phyloP scores from a whole-genome alignment of 2,329 filamentous ascomycete genomes.

The Orbilia brochopaga region DNA sequence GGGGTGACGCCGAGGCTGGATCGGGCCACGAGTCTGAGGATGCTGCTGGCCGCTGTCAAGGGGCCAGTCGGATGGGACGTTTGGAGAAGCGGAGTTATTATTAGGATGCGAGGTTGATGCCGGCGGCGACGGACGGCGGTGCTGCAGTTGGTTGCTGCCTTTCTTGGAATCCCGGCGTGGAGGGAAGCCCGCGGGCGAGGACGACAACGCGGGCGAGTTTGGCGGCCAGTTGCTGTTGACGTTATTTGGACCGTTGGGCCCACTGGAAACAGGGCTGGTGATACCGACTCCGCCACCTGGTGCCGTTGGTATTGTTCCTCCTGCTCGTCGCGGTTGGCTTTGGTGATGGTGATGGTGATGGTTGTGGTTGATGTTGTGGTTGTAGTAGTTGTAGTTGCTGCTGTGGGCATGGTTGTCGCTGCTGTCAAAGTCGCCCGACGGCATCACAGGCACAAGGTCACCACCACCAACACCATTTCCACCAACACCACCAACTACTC shows the following conservation, averaged over 20 bases:
- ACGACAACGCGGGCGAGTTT: slow-evolving; percentile 23
- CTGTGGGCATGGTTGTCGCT: slow-evolving; percentile 3
- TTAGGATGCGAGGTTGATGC: slow-evolving; percentile 24
- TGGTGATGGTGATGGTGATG: slow-evolving; percentile 19
- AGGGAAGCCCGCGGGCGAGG: slow-evolving; percentile 31
- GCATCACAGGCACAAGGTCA: slow-evolving; percentile 38
- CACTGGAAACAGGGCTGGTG: background rate
- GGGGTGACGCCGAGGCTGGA: slow-evolving; percentile 22
- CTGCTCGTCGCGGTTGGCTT: slow-evolving; percentile 4
- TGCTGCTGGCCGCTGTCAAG: slow-evolving; percentile 22
- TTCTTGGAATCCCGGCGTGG: slow-evolving; percentile 49
- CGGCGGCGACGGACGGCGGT: slow-evolving; percentile 12
- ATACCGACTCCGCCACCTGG: slow-evolving; percentile 9
- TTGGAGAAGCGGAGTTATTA: slow-evolving; percentile 18
- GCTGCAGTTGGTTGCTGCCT: slow-evolving; percentile 24
- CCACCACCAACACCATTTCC: slow-evolving; percentile 1
- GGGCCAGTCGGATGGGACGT: slow-evolving; percentile 41
- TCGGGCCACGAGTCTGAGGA: slow-evolving; percentile 14
- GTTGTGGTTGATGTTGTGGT: slow-evolving; percentile 38
- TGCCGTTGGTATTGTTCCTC: slow-evolving; percentile 6
- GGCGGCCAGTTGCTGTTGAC: background rate
- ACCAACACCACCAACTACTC: no score
- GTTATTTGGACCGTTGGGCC: background rate
- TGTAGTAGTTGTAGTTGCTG: slow-evolving; percentile 9
- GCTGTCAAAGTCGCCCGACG: slow-evolving; percentile 9